Evolutionary conservation across 2,329 filamentous ascomycete species (phyloP).

Genomic region (Clonostachys chloroleuca): DNA sequence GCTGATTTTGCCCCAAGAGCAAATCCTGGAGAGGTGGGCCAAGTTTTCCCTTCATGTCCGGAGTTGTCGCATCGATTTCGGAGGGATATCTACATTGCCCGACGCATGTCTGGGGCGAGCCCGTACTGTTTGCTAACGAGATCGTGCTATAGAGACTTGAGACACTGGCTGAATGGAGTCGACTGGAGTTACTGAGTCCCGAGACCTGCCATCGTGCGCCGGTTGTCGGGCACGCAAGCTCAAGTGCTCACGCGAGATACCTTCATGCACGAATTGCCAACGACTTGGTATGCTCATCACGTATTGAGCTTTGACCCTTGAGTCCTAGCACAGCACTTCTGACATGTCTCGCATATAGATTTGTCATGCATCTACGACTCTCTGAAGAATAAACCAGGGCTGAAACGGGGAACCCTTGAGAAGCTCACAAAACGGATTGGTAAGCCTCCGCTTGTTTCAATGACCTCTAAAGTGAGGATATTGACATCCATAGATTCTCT

Average conservation of each 20-base stretch:
- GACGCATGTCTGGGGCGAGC: no score
- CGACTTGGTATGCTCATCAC: conserved; percentile 12
- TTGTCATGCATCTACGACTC: conserved; percentile 12
- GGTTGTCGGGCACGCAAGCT: conserved; percentile 24
- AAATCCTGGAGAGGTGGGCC: no score
- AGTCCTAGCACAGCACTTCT: not conserved
- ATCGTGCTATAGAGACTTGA: no score
- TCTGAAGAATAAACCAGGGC: conserved; percentile 13
- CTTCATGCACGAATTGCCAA: conserved; percentile 21
- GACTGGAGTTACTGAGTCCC: not conserved
- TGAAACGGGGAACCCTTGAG: conserved; percentile 13
- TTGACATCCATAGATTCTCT: not conserved
- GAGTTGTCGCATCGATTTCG: no score
- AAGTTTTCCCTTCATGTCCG: no score
- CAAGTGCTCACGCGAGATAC: conserved; percentile 22
- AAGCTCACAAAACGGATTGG: conserved; percentile 12
- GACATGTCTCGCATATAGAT: conserved; percentile 1
- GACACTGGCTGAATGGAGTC: not conserved
- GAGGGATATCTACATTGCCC: no score
- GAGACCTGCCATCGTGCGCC: conserved; percentile 19
- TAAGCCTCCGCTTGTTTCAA: conserved; percentile 1
- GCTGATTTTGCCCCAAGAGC: no score
- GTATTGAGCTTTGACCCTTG: not conserved
- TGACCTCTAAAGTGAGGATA: no score
- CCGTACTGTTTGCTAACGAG: no score